Base-by-base conservation (phyloP, 1,139 yeast genomes). In the Hansenula lynferdii region DNA sequence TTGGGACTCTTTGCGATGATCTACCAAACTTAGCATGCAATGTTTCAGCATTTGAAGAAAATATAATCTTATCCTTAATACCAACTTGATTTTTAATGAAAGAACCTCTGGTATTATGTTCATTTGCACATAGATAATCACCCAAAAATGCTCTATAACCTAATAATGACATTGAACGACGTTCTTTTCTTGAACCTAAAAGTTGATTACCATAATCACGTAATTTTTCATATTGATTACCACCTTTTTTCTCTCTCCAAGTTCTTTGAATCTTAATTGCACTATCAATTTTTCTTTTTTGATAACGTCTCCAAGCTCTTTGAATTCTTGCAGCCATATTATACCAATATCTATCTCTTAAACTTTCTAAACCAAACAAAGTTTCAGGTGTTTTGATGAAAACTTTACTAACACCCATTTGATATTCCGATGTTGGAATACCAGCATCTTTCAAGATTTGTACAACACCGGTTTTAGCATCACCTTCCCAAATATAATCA, bases 311-410 rank as follows among this genome's bases (percentile, higher is more conserved):
- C 90, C 97, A 89, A 6, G 98, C 97, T 50, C 97, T 76, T 66
- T 94, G 99, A 51, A 94, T 92, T 53, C 96, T 77, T 2, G 96
- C 90, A 3, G 98, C 98, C 96, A 92, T 94, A 54, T 86, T 87
- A 57, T 89, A 94, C 98, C 98, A 94, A 60, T 89, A 94, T 65
- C 82, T 85, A 56, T 94, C 99, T 61, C 98, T 78, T 94, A 90
- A 81, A 56, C 87, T 94, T 64, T 94, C 99, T 44, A 94, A 68
- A 0, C 96, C 96, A 62, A 94, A 94, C 51, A 94, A 70, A 0
- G 98, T 92, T 58, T 94, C 98, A 8, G 99, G 99, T 11, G 96
- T 87, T 57, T 94, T 94, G 61, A 94, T 89, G 60, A 94, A 94
- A 4, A 92, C 94, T 61, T 89, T 92, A n/a, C 95, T 75, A 1